Base-by-base conservation (phyloP, 2,329 filamentous ascomycete genomes). In the Fusarium burgessii region DNA sequence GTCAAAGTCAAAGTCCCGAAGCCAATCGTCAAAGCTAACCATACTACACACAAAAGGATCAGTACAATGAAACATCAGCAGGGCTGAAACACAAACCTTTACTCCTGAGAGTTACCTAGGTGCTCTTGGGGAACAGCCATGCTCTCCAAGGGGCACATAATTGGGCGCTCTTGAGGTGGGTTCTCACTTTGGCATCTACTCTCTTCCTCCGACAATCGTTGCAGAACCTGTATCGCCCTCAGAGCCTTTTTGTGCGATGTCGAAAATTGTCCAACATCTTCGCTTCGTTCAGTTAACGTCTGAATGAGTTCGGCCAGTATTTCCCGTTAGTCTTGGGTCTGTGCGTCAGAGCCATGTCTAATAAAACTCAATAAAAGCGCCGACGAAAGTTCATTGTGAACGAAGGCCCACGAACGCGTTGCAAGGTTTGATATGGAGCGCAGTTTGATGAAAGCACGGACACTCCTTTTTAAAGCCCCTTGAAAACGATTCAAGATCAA, bases 371-470 rank as follows among this genome's bases (percentile, higher is more conserved):
- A 40, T 6, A 72, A 47, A 7, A 74, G 41, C 0, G 67, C 69
- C 2, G 68, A 73, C 6, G 71, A 56, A n/a, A 73, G 67, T 3
- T 67, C 70, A 6, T 73, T 73, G 10, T 73, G 71, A 17, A 74
- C 51, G 4, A 68, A 72, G 6, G 72, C 71, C 71, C 71, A 74
- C 5, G 71, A 74, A 1, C 59, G 61, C 15, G 66, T 74, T 9
- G 71, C 57, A 42, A 65, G 58, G 17, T 46, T 71, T 6, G 61
- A 54, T 10, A 68, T 57, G 2, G 57, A 58, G 20, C 68, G 69
- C 2, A 74, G 35, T 4, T 58, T 62, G 27, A 73, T 62, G 10
- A 70, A 67, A 17, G 68, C 70, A 6, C 40, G 23, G 2, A 68
- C 65, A 15, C 59, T 57, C n/a, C 18, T 17, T 18, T 64, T 65